A percentile compares a stretch with the other conserved stretches of the same genome.
Evolutionary conservation across 495 filamentous ascomycete genomes (phyloP).

Genomic region (Letharia columbiana): DNA sequence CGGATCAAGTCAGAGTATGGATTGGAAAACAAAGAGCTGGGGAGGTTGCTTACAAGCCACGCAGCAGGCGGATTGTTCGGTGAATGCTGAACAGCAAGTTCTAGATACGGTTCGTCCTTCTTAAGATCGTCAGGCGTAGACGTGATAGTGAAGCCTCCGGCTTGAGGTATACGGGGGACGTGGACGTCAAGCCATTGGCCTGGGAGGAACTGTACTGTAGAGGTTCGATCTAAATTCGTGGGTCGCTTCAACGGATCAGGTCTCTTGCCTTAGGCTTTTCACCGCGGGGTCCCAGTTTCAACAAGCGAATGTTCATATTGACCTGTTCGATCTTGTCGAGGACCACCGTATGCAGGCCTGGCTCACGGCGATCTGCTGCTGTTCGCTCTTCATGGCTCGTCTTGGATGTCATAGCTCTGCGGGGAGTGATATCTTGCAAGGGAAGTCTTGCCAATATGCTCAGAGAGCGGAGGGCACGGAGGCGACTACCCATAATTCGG

Average conservation of each 20-base stretch:
- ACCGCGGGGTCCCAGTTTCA: constrained; percentile 35
- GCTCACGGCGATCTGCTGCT: constrained; percentile 59
- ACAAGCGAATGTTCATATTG: constrained; percentile 42
- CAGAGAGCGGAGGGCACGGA: neutral
- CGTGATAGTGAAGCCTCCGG: constrained; percentile 27
- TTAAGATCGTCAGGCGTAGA: constrained; percentile 21
- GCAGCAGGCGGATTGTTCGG: constrained; percentile 59
- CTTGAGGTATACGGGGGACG: constrained; percentile 18
- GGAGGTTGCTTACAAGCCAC: constrained; percentile 42
- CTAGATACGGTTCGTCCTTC: constrained; percentile 41
- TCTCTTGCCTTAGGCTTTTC: constrained; percentile 19
- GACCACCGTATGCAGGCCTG: constrained; percentile 42
- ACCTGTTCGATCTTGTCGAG: constrained; percentile 41
- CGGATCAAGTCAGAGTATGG: neutral
- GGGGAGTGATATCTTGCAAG: neutral
- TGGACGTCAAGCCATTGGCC: constrained; percentile 86
- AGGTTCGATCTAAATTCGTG: constrained; percentile 14
- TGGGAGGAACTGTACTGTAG: constrained; percentile 53
- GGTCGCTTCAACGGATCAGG: neutral
- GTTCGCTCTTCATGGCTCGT: constrained; percentile 54
- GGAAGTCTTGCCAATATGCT: neutral
- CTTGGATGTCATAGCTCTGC: constrained; percentile 4
- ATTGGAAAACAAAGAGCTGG: neutral
- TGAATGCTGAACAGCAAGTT: constrained; percentile 64
- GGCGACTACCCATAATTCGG: neutral